Percentiles rank a stretch among this genome's conserved stretches.
Conservation (phyloP, 2,329 filamentous ascomycete genomes). For the Ampelomyces quisqualis region DNA sequence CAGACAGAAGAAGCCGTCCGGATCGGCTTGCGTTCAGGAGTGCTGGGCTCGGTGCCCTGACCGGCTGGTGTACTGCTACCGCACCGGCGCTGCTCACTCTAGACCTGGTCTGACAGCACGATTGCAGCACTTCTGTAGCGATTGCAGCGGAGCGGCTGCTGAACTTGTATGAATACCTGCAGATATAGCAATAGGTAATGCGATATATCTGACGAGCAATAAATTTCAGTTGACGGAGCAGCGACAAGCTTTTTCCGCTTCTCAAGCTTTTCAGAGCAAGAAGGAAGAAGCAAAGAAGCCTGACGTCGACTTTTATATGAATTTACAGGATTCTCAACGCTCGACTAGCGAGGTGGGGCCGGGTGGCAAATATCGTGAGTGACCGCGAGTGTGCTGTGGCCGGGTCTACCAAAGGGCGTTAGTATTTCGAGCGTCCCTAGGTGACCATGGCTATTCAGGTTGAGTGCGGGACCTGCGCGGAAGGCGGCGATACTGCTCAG, state of each 20-base stretch:
- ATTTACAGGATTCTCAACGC: background rate
- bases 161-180: background rate
- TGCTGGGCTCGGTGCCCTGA: background rate
- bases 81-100: background rate
- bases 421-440: background rate
- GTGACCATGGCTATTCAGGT: background rate
- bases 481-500: too few species aligned
- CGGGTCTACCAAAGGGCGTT: background rate
- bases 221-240: conserved; percentile 9
- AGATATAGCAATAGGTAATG: conserved; percentile 1
- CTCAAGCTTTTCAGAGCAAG: background rate
- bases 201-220: conserved; percentile 1
- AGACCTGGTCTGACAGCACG: background rate
- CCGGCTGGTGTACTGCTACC: background rate
- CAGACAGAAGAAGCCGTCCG: too few species aligned
- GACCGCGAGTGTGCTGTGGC: background rate
- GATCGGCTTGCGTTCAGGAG: too few species aligned
- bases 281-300: background rate
- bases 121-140: background rate
- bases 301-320: background rate
- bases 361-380: background rate
- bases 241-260: background rate
- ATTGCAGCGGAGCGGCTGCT: background rate
- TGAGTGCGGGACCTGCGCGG: too few species aligned
- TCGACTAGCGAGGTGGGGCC: conserved; percentile 2